Base-by-base conservation (phyloP, 768 basidiomycete species). In the Cystobasidium ongulense region DNA sequence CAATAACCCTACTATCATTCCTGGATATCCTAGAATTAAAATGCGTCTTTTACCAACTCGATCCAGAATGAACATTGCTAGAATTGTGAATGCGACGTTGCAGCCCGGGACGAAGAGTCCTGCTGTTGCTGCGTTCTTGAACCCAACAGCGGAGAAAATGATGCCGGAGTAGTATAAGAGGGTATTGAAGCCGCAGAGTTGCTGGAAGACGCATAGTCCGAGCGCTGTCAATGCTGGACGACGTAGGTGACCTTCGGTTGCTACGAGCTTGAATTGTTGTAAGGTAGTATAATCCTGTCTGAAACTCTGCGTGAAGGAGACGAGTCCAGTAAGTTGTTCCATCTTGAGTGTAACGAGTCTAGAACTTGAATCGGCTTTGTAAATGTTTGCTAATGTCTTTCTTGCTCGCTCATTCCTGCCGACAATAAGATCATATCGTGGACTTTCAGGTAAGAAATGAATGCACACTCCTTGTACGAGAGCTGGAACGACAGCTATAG, bases 161-260 rank as follows among this genome's bases (percentile, higher is more conserved):
- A 89, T 90, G 1, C 89, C 88, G 27, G 88, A 88, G 78, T 88
- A 88, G 77, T 78, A 76, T 17, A 80, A 81, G 57, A 90, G 84
- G 0, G 90, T 90, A 78, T 91, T 91, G 83, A 90, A 90, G 39
- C 90, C 90, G 75, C 87, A 90, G 0, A 91, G 84, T 78, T 91
- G 90, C 78, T 92, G 90, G 81, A 87, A 88, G 0, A 88, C 89
- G 81, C 91, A 90, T 81, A 91, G 86, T 53, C 88, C 90, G 78
- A 88, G 89, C 10, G 86, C 88, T 17, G 91, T 84, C 75, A 89
- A 88, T 35, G 76, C 50, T 0, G 76, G 76, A 10, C 77, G 74
- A n/a, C 75, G 67, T 66, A 76, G 77, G 38, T 73, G 57, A 13
- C 74, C 74, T 46, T 74, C 57, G 31, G 35, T 39, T 23, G 57